phyloP scores from a whole-genome alignment of 495 filamentous ascomycete species.

The Acidomyces sp. region DNA sequence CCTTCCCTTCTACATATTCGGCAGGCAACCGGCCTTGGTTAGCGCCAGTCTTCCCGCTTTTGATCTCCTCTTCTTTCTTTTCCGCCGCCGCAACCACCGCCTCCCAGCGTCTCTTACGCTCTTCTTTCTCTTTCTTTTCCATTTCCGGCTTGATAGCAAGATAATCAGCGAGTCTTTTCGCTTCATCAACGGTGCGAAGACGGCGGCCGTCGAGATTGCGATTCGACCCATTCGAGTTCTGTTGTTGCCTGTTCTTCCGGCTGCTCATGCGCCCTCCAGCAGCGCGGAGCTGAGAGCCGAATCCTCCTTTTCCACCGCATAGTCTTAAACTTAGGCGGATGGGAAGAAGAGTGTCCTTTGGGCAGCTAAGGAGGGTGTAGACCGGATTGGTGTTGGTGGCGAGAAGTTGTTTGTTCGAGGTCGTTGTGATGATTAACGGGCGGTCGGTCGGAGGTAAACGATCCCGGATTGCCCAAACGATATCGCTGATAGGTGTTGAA shows the following conservation, averaged over 20 bases:
- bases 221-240: slow-evolving; percentile 41
- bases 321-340: slow-evolving; percentile 64
- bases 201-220: slow-evolving; percentile 88
- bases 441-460: slow-evolving; percentile 45
- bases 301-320: slow-evolving; percentile 89
- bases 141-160: slow-evolving; percentile 92
- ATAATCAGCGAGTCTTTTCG: slow-evolving; percentile 89
- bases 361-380: slow-evolving; percentile 38
- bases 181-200: slow-evolving; percentile 81
- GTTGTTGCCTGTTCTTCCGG: slow-evolving; percentile 76
- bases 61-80: slow-evolving; percentile 64
- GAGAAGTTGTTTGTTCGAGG: slow-evolving; percentile 57
- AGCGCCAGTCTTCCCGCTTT: slow-evolving; percentile 35
- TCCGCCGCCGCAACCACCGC: slow-evolving; percentile 74
- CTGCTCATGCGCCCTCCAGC: slow-evolving; percentile 95
- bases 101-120: slow-evolving; percentile 66
- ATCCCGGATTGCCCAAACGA: slow-evolving; percentile 47
- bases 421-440: slow-evolving; percentile 66
- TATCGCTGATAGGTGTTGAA: slow-evolving; percentile 50
- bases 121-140: slow-evolving; percentile 83
- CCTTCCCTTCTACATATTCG: slow-evolving; percentile 87
- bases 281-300: slow-evolving; percentile 90
- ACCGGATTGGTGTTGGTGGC: slow-evolving; percentile 35
- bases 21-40: slow-evolving; percentile 58
- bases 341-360: slow-evolving; percentile 54